Base-by-base conservation (phyloP, 2,329 filamentous ascomycete species). In the Trichoderma koningiopsis region DNA sequence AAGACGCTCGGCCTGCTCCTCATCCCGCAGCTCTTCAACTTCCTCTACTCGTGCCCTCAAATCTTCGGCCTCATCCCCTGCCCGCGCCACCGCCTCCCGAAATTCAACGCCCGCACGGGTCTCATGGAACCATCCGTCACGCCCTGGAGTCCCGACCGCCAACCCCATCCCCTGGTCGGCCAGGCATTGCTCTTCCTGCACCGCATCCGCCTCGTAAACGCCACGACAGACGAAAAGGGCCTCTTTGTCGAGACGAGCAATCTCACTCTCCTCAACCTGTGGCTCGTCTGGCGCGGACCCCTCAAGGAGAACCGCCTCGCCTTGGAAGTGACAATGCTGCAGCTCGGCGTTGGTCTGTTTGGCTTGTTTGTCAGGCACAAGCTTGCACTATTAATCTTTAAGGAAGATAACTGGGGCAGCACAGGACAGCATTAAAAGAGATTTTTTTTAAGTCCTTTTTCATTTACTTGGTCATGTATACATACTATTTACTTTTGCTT, bases 21-120 rank as follows among this genome's bases (percentile, higher is more conserved):
- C 74, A 86, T 97, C 49, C 96, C 96, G 16, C 96, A 99, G 82
- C 92, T 96, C 75, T 94, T 96, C 87, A 99, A 99, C 83, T 98
- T 98, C 78, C 77, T 95, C 73, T 99, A 98, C 83, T 97, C 94
- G 49, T 88, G 88, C 1, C 96, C 96, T 6, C 96, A 99, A 79
- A 86, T 99, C 61, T 97, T 97, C 79, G 91, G 92, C 68, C 77
- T 99, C 52, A 87, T 99, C 62, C 94, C 94, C 19, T 99, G 96
- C 78, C 96, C 96, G 37, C 90, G 96, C 74, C 96, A 99, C 83
- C 89, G 96, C 71, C 85, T 99, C 53, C 96, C 96, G 24, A 89
- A 88, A 69, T 97, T 97, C 86, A 97, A 97, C 80, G 87, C 91
- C 63, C 87, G 91, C 69, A 93, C 92, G 4, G 94, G 94, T 11